These are phyloP conservation scores for Mycotypha africana DNA, from an alignment of 371 early-diverging fungal species.

Conservation along the genomic window DNA sequence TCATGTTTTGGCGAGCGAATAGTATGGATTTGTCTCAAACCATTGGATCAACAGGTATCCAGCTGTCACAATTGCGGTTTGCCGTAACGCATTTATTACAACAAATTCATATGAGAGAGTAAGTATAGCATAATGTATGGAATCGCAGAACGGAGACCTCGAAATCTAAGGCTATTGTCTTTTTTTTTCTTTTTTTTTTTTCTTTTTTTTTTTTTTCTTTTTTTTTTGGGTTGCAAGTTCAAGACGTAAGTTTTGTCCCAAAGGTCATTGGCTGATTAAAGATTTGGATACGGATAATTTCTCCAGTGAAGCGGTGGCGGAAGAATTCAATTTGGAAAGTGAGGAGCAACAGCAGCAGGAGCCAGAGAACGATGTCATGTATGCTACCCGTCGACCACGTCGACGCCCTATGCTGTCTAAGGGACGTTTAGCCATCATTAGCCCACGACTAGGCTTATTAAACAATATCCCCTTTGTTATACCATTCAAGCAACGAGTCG, in stretches of 20 bases:
- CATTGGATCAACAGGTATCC: slow-evolving; percentile 46
- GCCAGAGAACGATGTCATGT: slow-evolving; percentile 14
- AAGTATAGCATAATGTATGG: slow-evolving; percentile 25
- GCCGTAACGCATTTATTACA: slow-evolving; percentile 64
- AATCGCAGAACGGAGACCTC: too few relatives aligned
- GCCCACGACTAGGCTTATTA: slow-evolving; percentile 69
- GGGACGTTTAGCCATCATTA: slow-evolving; percentile 40
- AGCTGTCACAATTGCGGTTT: slow-evolving; percentile 51
- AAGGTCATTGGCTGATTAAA: slow-evolving; percentile 72
- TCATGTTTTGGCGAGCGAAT: slow-evolving; percentile 60
- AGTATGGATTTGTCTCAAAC: slow-evolving; percentile 30
- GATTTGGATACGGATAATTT: slow-evolving; percentile 65
- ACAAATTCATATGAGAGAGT: slow-evolving; percentile 82
- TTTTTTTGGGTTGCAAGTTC: slow-evolving; percentile 30
- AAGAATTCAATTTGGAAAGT: slow-evolving; percentile 45
- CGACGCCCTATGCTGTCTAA: slow-evolving; percentile 26
- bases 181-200: too few relatives aligned
- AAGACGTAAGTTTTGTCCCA: slow-evolving; percentile 61
- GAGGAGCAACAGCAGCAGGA: slow-evolving; percentile 5
- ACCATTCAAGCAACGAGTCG: slow-evolving; percentile 83
- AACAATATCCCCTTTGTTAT: slow-evolving; percentile 86
- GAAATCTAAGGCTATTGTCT: too few relatives aligned
- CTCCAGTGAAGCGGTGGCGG: slow-evolving; percentile 51
- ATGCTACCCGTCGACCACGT: neutral
- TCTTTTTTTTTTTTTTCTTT: neutral